Percentiles rank a stretch among this genome's conserved stretches.
phyloP scores from a whole-genome alignment of 176 grass and related monocot species.

The Triticum aestivum region IWGSC_CS_RefSeq_v2.1 NC_057813.1:754941065-754941564 shows the following conservation, averaged over 20 bases:
- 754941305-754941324: not conserved
- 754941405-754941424: not conserved
- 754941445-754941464: constrained; percentile 60
- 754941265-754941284: no score
- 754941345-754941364: not conserved
- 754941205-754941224: no score
- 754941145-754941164: no score
- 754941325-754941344: not conserved
- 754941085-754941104: no score
- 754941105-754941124: no score
- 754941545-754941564: constrained; percentile 47
- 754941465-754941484: constrained; percentile 36
- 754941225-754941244: no score
- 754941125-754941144: no score
- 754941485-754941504: constrained; percentile 29
- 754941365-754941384: not conserved
- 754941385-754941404: not conserved
- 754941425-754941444: not conserved
- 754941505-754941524: constrained; percentile 36
- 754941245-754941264: no score
- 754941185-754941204: no score
- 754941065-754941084: no score
- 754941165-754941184: no score
- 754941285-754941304: no score
- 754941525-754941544: not conserved